Base-by-base conservation (phyloP, 192 early-diverging fungal species). In the Coemansia sp. region DNA sequence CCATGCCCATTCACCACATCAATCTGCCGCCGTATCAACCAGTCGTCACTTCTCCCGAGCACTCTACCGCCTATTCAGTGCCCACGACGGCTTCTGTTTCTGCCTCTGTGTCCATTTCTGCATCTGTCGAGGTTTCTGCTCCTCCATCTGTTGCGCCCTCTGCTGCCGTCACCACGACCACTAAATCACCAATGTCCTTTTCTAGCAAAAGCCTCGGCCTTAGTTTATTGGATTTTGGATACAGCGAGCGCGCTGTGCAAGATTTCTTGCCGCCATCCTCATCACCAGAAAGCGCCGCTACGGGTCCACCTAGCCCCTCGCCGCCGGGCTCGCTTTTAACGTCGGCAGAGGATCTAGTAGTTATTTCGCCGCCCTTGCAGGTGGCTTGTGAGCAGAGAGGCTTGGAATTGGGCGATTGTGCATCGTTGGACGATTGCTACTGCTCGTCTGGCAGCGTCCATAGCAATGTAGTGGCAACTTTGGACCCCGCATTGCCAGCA, bases 151-250 rank as follows among this genome's bases (percentile, higher is more conserved):
- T 56, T 27, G 54, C 54, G 39, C 37, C 48, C 33, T 36, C 31
- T 37, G 63, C 53, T 31, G 41, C 54, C 31, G 29, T 6, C 48
- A 27, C 62, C 13, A 31, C 45, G 35, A 44, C 35, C 3, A 40
- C 36, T 21, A 68, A 57, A 36, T 75, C 78, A 11, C 72, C 73
- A 13, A 63, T 63, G 16, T 61, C 69, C 6, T 80, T 66, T 34
- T 80, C 78, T 13, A 80, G 78, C 64, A 67, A 67, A 29, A 80
- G 78, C 60, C 64, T 80, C 3, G 78, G 78, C 8, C 67, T 80
- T 5, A 46, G 59, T 35, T 63, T 67, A 51, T 70, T 80, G 0
- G 73, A 80, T 36, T 80, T 80, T 67, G 73, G 67, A 21, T 80
- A 80, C 53, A 64, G 63, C 53, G 63, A 75, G 48, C 40, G 62